These are phyloP conservation scores for Mycocentrospora acerina DNA, from an alignment of 2,329 filamentous ascomycete species.

Conservation along the genomic window DNA sequence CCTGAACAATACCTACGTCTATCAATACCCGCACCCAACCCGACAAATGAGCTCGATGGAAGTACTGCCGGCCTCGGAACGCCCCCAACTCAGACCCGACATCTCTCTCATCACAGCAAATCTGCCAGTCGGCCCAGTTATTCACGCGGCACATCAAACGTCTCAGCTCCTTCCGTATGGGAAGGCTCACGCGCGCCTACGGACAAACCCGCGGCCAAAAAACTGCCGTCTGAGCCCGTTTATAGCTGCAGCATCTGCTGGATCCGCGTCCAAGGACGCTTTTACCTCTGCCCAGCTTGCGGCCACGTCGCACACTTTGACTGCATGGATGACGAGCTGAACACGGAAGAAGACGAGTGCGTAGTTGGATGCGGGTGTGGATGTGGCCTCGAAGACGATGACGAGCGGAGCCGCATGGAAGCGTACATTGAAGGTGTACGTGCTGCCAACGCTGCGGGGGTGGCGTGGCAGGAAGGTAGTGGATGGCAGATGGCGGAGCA, in stretches of 20 bases:
- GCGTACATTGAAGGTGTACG: constrained; percentile 32
- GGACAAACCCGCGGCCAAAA: constrained; percentile 10
- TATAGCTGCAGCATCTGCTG: constrained; percentile 43
- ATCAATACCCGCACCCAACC: constrained; percentile 27
- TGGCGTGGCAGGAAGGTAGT: constrained; percentile 29
- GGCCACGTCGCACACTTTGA: constrained; percentile 41
- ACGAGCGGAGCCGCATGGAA: constrained; percentile 28
- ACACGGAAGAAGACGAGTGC: constrained; percentile 31
- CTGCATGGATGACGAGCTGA: constrained; percentile 33
- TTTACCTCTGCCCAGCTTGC: constrained; percentile 39
- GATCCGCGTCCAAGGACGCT: constrained; percentile 39
- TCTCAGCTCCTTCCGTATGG: constrained; percentile 25
- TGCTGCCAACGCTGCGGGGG: constrained; percentile 25
- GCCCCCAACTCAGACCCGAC: constrained; percentile 15
- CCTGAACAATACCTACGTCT: constrained; percentile 35
- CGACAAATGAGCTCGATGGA: constrained; percentile 21
- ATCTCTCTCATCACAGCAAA: constrained; percentile 7
- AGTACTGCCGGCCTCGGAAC: constrained; percentile 17
- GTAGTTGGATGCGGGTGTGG: constrained; percentile 33
- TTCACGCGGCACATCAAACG: constrained; percentile 29
- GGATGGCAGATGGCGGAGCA: constrained; percentile 22
- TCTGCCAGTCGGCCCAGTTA: constrained; percentile 20
- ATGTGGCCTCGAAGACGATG: constrained; percentile 30
- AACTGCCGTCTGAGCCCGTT: constrained; percentile 16
- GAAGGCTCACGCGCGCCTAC: constrained; percentile 13